A percentile compares a stretch with the other conserved stretches of the same genome.
Evolutionary conservation across 2,329 filamentous ascomycete genomes (phyloP).

Genomic region (Didymella segeticola): DNA sequence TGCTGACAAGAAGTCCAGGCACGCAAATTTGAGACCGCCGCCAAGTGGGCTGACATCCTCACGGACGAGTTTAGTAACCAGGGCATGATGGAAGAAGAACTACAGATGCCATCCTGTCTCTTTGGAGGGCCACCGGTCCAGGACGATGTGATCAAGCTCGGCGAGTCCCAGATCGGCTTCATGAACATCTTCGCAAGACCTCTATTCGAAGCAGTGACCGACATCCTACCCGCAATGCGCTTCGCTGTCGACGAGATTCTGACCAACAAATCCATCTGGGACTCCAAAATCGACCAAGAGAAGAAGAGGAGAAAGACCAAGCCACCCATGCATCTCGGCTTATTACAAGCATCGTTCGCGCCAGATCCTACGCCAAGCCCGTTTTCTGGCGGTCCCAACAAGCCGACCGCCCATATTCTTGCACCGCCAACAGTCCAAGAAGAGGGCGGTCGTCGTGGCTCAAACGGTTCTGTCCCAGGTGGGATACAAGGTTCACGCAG

Average conservation of each 20-base stretch:
- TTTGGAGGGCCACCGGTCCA: conserved; percentile 80
- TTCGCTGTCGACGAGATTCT: conserved; percentile 86
- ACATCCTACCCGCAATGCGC: conserved; percentile 82
- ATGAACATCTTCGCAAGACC: conserved; percentile 96
- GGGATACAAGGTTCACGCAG: conserved; percentile 33
- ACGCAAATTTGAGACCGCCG: conserved; percentile 79
- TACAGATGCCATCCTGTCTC: conserved; percentile 86
- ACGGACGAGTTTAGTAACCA: conserved; percentile 95
- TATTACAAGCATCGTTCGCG: conserved; percentile 29
- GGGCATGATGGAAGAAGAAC: conserved; percentile 86
- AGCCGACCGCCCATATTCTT: conserved; percentile 13
- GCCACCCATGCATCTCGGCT: conserved; percentile 34
- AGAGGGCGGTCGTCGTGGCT: conserved; percentile 35
- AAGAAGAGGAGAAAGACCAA: conserved; percentile 57
- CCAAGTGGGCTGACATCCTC: conserved; percentile 91
- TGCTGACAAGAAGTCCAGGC: conserved; percentile 43
- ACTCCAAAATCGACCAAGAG: conserved; percentile 69
- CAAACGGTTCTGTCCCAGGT: conserved; percentile 35
- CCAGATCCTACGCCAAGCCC: conserved; percentile 45
- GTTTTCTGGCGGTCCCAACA: conserved; percentile 36
- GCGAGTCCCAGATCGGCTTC: conserved; percentile 89
- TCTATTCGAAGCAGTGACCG: conserved; percentile 85
- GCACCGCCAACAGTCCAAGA: conserved; percentile 20
- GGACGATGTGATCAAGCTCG: conserved; percentile 81
- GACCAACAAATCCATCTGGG: conserved; percentile 77